A percentile compares a stretch with the other conserved stretches of the same genome.
phyloP scores from a whole-genome alignment of 495 filamentous ascomycete species.

The Rhypophila decipiens region DNA sequence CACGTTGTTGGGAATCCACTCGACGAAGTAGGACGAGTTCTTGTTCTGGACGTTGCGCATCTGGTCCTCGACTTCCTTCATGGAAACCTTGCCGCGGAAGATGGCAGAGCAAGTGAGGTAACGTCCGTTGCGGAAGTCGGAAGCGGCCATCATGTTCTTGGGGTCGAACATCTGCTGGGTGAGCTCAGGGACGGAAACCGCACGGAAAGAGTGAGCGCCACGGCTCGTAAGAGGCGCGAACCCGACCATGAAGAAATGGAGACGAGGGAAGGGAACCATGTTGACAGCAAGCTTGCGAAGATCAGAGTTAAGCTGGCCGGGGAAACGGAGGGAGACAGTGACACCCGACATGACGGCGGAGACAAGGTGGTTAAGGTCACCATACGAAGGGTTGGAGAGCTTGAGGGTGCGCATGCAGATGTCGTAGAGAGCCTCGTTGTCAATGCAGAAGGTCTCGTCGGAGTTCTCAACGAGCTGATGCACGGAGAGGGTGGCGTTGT shows the following conservation, averaged over 20 bases:
- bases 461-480: conserved; percentile 99
- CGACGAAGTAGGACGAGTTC: conserved; percentile 99
- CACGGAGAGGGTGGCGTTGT: conserved; percentile 98
- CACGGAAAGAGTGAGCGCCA: conserved; percentile 91
- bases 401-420: conserved; percentile 99
- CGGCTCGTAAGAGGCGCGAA: conserved; percentile 98
- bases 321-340: conserved; percentile 97
- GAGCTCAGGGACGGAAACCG: conserved; percentile 94
- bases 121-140: conserved; percentile 98
- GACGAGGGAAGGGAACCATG: conserved; percentile 99
- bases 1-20: conserved; percentile 99
- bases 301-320: conserved; percentile 99
- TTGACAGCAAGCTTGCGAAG: conserved; percentile 99
- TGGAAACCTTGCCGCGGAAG: conserved; percentile 98
- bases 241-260: conserved; percentile 99
- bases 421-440: conserved; percentile 99
- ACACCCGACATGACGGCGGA: conserved; percentile 99
- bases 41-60: conserved; percentile 99
- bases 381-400: conserved; percentile 96
- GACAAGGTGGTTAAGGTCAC: conserved; percentile 98
- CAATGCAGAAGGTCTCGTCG: conserved; percentile 99
- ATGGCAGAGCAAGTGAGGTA: conserved; percentile 99
- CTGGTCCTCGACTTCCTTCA: conserved; percentile 99
- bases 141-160: conserved; percentile 99
- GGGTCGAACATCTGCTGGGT: conserved; percentile 99